Evolutionary conservation across 1,284 basidiomycete genomes (phyloP), one percentile per base, ranked within the genome.

Genomic region (Exobasidium rhododendri): DNA sequence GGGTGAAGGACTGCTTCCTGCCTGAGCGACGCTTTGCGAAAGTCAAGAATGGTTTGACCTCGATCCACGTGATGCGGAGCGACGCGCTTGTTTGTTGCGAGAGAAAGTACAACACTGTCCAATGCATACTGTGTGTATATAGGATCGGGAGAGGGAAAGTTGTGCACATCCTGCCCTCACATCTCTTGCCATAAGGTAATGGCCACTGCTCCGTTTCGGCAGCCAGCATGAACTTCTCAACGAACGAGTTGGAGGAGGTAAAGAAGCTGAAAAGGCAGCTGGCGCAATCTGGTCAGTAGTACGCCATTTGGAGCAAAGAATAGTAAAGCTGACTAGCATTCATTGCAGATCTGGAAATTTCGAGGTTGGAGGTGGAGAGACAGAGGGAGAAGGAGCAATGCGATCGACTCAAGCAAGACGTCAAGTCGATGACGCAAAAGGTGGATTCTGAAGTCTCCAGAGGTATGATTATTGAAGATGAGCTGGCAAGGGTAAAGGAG

Each of bases 231-330:
- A 28, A 50, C 14, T 50, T 50, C 26, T 50, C 47, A 26, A 20
- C n/a, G 28, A 28, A 50, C 28, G 44, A 63, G 5, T 28, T 6
- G 26, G 47, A 57, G 46, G 58, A 63, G 49, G 26, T 52, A 22
- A 44, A 24, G 13, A 58, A 44, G 40, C 58, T 60, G n/a, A 60
- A 60, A 54, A 59, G 26, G 29, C 54, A 60, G 31, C 31, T 60
- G 4, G n/a, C 20, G 7, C 13, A 30, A 2, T 22, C 28, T 4
- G 57, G 57, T 58, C 5, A 58, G 57, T 22, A 32, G 5, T 26
- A 29, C 14, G 13, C 14, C 10, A 32, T 4, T 13, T n/a, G 4
- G n/a, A 14, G 10, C 10, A 11, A 35, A 14, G 10, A 10, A 6
- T 22, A 3, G 7, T 28, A 4, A 30, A 3, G 50, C 26, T 51